Evolutionary conservation across 305 asterid genomes (phyloP).

Genomic region (Fraxinus angustifolia): DNA sequence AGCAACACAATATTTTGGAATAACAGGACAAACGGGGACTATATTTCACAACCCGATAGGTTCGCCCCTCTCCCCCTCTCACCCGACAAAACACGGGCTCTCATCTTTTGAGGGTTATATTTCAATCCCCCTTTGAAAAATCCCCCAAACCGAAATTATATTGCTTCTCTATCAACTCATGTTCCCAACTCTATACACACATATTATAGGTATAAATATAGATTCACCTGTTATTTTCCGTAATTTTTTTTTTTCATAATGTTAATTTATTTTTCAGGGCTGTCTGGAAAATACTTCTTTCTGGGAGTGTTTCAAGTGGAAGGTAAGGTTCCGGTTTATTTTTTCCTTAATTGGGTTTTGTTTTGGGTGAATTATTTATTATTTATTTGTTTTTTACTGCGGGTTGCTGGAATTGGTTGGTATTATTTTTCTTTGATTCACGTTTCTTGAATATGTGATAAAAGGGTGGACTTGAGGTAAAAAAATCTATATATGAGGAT

Average conservation of each 20-base stretch:
- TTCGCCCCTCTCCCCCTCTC: slow-evolving; percentile 12
- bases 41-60: slow-evolving; percentile 8
- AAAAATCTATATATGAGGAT: neutral
- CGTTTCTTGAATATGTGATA: neutral
- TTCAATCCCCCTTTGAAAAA: slow-evolving; percentile 24
- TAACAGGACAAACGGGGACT: neutral
- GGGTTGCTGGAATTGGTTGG: neutral
- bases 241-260: neutral
- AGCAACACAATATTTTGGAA: no score
- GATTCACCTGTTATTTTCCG: neutral
- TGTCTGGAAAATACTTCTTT: slow-evolving; percentile 13
- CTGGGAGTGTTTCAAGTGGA: slow-evolving; percentile 24
- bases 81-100: slow-evolving; percentile 15
- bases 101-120: slow-evolving; percentile 23
- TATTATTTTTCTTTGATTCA: neutral
- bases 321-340: slow-evolving; percentile 18
- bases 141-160: slow-evolving; percentile 10
- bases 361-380: slow-evolving; percentile 8
- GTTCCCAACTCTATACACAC: neutral
- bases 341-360: neutral
- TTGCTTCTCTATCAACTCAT: neutral
- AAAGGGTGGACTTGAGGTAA: slow-evolving; percentile 14
- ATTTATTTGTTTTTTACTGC: neutral
- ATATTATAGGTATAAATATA: neutral
- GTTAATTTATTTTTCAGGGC: slow-evolving; percentile 14